A percentile compares a stretch with the other conserved stretches of the same genome.
Conservation (phyloP, 164 flowering plant species). For the Stephania japonica region DNA sequence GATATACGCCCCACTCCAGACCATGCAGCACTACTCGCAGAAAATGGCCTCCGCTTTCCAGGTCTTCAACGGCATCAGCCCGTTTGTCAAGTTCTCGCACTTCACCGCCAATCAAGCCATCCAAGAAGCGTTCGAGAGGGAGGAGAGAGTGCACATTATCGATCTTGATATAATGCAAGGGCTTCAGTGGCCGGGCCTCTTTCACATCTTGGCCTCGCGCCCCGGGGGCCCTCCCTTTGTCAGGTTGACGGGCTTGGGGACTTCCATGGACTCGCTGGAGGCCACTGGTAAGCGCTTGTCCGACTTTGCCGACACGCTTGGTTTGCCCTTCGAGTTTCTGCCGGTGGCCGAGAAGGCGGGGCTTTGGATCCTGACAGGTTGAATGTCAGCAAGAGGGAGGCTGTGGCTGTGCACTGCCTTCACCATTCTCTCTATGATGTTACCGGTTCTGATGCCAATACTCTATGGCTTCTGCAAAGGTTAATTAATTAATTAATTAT, state of each 20-base stretch:
- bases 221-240: slow-evolving; percentile 90
- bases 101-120: slow-evolving; percentile 97
- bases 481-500: too few species aligned
- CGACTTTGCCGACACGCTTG: slow-evolving; percentile 81
- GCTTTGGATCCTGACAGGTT: slow-evolving; percentile 64
- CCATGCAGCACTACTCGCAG: slow-evolving; percentile 37
- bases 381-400: slow-evolving; percentile 77
- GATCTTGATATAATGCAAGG: slow-evolving; percentile 99
- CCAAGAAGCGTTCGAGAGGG: slow-evolving; percentile 91
- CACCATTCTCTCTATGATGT: slow-evolving; percentile 95
- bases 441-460: slow-evolving; percentile 82
- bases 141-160: slow-evolving; percentile 90
- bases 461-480: slow-evolving; percentile 88
- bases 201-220: slow-evolving; percentile 84
- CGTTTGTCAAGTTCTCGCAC: slow-evolving; percentile 91
- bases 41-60: slow-evolving; percentile 84
- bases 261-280: slow-evolving; percentile 68
- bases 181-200: slow-evolving; percentile 94
- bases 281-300: slow-evolving; percentile 91
- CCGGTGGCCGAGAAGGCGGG: slow-evolving; percentile 88
- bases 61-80: slow-evolving; percentile 96
- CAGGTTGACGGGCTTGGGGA: slow-evolving; percentile 82
- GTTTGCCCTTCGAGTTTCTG: slow-evolving; percentile 83
- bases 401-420: slow-evolving; percentile 95
- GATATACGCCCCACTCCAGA: slow-evolving; percentile 52